phyloP scores from a whole-genome alignment of 2,329 filamentous ascomycete species.

The Lachnellula cervina region DNA sequence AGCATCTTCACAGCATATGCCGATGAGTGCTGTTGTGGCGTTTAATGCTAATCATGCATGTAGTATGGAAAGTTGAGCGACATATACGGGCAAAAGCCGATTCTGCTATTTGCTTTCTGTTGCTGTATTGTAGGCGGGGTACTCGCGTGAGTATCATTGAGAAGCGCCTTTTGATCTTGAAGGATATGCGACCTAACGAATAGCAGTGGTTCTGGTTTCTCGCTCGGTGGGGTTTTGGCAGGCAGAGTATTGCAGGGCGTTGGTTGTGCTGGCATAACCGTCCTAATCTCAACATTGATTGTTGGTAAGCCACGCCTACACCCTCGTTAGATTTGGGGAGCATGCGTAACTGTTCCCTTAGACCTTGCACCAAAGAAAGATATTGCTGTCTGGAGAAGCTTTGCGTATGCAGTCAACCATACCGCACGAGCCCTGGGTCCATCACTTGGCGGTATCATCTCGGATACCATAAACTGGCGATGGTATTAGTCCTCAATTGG shows the following conservation, averaged over 20 bases:
- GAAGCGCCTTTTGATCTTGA: background rate
- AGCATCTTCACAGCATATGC: background rate
- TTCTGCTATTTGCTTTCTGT: slow-evolving; percentile 1
- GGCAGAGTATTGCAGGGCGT: background rate
- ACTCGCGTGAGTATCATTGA: background rate
- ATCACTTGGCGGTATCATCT: background rate
- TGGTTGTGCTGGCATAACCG: background rate
- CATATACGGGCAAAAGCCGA: background rate
- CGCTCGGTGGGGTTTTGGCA: background rate
- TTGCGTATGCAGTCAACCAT: background rate
- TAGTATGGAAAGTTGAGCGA: slow-evolving; percentile 4
- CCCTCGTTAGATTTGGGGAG: background rate
- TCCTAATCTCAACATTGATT: background rate
- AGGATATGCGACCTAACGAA: background rate
- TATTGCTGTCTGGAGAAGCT: background rate
- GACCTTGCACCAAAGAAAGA: background rate
- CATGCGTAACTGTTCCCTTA: background rate
- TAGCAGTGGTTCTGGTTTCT: background rate
- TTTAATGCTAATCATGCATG: background rate
- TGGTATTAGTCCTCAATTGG: background rate
- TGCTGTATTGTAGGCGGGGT: background rate
- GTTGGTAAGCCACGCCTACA: background rate
- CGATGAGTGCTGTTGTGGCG: too few species aligned
- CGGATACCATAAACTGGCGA: background rate
- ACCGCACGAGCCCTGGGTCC: background rate